These are phyloP conservation scores for Beauveria caledonica DNA, from an alignment of 2,329 filamentous ascomycete genomes.

Conservation along the genomic window DNA sequence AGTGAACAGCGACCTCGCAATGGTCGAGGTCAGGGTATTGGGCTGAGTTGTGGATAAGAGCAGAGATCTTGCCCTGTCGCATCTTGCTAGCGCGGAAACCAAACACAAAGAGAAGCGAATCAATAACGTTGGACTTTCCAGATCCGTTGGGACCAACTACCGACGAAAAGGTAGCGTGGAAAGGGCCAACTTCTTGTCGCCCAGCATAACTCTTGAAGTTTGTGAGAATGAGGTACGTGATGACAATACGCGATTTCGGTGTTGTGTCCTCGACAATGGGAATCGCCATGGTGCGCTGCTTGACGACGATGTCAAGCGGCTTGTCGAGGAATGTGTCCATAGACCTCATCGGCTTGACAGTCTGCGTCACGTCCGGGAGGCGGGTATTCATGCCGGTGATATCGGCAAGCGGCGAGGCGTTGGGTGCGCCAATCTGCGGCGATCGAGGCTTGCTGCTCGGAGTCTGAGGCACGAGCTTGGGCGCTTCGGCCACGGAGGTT, in stretches of 20 bases:
- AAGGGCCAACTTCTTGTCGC: slow-evolving; percentile 88
- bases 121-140: slow-evolving; percentile 97
- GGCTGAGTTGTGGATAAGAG: slow-evolving; percentile 94
- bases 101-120: slow-evolving; percentile 97
- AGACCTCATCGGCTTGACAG: slow-evolving; percentile 64
- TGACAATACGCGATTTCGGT: slow-evolving; percentile 81
- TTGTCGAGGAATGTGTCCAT: slow-evolving; percentile 73
- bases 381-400: slow-evolving; percentile 59
- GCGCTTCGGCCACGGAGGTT: slow-evolving; percentile 30
- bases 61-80: slow-evolving; percentile 97
- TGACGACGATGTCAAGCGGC: slow-evolving; percentile 89
- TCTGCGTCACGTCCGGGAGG: slow-evolving; percentile 24
- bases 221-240: slow-evolving; percentile 82
- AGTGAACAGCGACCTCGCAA: slow-evolving; percentile 95
- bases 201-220: slow-evolving; percentile 99
- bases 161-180: slow-evolving; percentile 94
- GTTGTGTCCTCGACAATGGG: slow-evolving; percentile 64
- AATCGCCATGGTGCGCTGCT: slow-evolving; percentile 65
- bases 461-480: slow-evolving; percentile 32
- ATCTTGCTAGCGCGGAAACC: slow-evolving; percentile 98
- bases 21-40: slow-evolving; percentile 75
- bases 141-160: slow-evolving; percentile 97
- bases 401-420: slow-evolving; percentile 58
- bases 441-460: slow-evolving; percentile 49
- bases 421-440: slow-evolving; percentile 43